Base-by-base conservation (phyloP, 495 filamentous ascomycete species). In the Clohesyomyces aquaticus region DNA sequence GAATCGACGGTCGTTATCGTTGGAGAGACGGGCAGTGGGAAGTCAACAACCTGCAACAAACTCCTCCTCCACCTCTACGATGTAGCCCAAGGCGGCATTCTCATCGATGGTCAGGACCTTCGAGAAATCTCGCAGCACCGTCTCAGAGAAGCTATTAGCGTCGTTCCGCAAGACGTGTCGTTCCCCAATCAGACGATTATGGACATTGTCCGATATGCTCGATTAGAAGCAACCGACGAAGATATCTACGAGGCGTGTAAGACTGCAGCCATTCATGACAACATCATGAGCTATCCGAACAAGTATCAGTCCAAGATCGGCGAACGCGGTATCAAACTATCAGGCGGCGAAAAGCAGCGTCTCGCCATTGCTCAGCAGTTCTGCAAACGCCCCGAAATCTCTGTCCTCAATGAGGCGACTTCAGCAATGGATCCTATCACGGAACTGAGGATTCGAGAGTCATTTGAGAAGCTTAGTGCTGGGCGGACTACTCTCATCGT, bases 61-160 rank as follows among this genome's bases (percentile, higher is more conserved):
- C 80, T 93, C 6, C 80, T 92, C 18, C 70, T 71, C 52, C 70
- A 90, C 0, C 87, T 88, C 71, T 92, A 89, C 75, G 87, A 93
- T 65, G 80, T 87, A 2, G 80, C 77, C 3, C 69, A 70, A 12
- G 90, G 90, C 1, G 77, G 74, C 1, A 88, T 93, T 55, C 71
- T 73, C n/a, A 88, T 93, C 52, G 90, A 93, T 70, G 86, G 84
- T 3, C 87, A 91, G 55, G 85, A 92, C 68, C 84, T 92, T 51
- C 79, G 82, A 16, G 81, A 88, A 42, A 80, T 91, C 21, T 87
- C 84, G 10, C 77, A 88, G 43, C 79, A 70, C 61, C 90, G 88
- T 68, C 76, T 93, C 22, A 81, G 88, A 18, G 80, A 83, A 9
- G 79, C 80, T 43, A 84, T 92, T 49, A 88, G 88, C 2, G 81